Percentiles rank a stretch among this genome's conserved stretches.
Conservation (phyloP, 345 rosid species). For the Gossypium anomalum region DNA sequence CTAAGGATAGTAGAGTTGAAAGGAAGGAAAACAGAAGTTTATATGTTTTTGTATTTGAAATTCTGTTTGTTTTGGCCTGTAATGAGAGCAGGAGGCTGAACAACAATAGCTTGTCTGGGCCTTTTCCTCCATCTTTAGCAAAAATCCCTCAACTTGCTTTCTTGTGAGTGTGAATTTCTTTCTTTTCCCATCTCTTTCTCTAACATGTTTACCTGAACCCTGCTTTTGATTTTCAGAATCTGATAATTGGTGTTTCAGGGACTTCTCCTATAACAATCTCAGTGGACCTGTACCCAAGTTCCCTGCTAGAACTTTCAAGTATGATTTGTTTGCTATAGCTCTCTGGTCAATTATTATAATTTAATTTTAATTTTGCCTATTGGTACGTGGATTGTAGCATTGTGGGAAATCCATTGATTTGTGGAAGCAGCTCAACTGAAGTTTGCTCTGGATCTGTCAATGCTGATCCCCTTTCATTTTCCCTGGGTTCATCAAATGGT, state of each 20-base stretch:
- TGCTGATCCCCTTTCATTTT: constrained; percentile 44
- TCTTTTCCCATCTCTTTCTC: constrained; percentile 8
- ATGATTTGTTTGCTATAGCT: constrained; percentile 18
- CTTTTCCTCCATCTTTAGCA: constrained; percentile 69
- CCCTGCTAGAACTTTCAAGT: constrained; percentile 83
- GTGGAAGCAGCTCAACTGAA: constrained; percentile 49
- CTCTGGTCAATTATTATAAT: neutral
- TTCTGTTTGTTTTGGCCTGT: constrained; percentile 29
- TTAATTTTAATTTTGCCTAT: neutral
- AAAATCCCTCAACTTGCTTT: constrained; percentile 72
- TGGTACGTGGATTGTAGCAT: constrained; percentile 47
- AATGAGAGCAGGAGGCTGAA: constrained; percentile 73
- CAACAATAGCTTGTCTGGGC: constrained; percentile 83
- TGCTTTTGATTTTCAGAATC: neutral
- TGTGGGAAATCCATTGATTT: constrained; percentile 76
- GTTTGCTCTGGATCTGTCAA: constrained; percentile 59
- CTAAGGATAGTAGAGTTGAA: constrained; percentile 5
- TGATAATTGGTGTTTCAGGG: constrained; percentile 42
- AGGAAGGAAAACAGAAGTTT: neutral
- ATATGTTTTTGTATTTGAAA: neutral
- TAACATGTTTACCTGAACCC: neutral
- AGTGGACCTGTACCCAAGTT: constrained; percentile 80
- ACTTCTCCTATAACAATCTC: constrained; percentile 89
- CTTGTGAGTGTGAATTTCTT: constrained; percentile 57
- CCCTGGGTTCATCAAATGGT: constrained; percentile 56